Evolutionary conservation across 208 protist genomes (phyloP), one percentile per base, ranked within the genome.

Genomic region (Acanthamoeba pearcei): DNA sequence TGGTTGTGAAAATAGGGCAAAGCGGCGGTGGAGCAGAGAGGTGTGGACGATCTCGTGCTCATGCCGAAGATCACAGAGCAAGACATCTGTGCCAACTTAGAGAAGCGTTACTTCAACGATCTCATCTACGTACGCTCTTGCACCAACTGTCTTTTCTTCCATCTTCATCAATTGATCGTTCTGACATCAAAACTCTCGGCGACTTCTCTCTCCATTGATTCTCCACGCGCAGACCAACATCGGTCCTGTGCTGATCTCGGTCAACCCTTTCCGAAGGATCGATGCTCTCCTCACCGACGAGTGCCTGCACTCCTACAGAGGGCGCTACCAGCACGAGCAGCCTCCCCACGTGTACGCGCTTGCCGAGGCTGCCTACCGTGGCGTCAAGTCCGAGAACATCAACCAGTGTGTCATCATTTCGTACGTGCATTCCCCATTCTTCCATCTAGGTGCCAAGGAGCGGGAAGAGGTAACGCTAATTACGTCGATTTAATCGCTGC

Each of bases 391-490:
- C 74, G 96, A 97, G 83, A 29, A 91, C 66, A 74, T 93, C 68
- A 95, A 96, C 96, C 99, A 99, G 94, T 99, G 98, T 95, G 98
- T 99, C 55, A 99, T 99, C 95, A 99, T 99, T 74, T 76, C 62
- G 92, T 91, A 53, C 35, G 85, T 72, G 49, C 24, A 27, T 32
- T 62, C 15, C 4, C 60, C 24, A 24, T 13, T 60, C 17, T 9
- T 60, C 3, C 60, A 66, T 22, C 60, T 22, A 8, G 53, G 53
- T 60, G 53, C 53, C 53, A 60, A 60, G 53, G 53, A 13, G 53
- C 53, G 53, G 19, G 17, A 13, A 60, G 1, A 8, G 53, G 17
- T 60, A 27, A 27, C 8, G 42, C 35, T 27, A 35, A 22, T 55
- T 27, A n/a, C 29, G 17, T 62, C 29, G 24, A 27, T 35, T 62